Evolutionary conservation across 768 basidiomycete genomes (phyloP), one percentile per base, ranked within the genome.

Genomic region (Neoboletus subvelutipes): DNA sequence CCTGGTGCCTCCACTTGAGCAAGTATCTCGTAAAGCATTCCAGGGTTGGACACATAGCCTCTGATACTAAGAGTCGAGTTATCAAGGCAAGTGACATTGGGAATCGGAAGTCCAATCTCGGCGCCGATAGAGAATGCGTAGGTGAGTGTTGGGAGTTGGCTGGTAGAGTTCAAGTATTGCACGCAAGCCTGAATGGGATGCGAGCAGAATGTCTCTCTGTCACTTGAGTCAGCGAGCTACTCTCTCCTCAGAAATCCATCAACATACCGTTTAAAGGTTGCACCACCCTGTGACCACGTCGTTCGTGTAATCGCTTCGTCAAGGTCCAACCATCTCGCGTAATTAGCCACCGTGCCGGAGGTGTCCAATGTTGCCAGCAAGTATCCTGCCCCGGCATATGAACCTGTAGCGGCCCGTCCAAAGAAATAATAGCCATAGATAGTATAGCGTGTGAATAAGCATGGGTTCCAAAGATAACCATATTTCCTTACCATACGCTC

Each of bases 1-100:
- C 66, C 67, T 26, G 75, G 69, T 22, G 74, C 67, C 33, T 70
- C 67, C 0, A 80, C 80, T 46, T 77, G 80, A 17, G 75, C 83
- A 39, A 90, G 71, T 18, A 91, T 67, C 61, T 90, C 88, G 65
- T 86, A 91, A 4, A 79, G 64, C 88, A 90, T 89, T n/a, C 88
- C 84, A 1, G 82, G 80, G 26, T 65, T 62, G 20, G 60, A 56
- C 9, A 80, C 80, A 26, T 74, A 70, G 2, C 86, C 84, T 26
- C 79, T 75, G 41, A 89, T 74, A 36, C 73, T 74, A 6, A 90
- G 75, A 2, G 87, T 86, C 18, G 74, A 73, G 13, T 78, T 66
- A 66, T 81, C 80, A 13, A 82, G 58, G 63, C 88, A 90, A 12
- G 85, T 83, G 18, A 88, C 75, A 59, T 81, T 83, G 0, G 86